Percentiles rank a stretch among this genome's conserved stretches.
These are phyloP conservation scores for Podaxis sp. DNA, from an alignment of 768 basidiomycete species.

Conservation along the genomic window DNA sequence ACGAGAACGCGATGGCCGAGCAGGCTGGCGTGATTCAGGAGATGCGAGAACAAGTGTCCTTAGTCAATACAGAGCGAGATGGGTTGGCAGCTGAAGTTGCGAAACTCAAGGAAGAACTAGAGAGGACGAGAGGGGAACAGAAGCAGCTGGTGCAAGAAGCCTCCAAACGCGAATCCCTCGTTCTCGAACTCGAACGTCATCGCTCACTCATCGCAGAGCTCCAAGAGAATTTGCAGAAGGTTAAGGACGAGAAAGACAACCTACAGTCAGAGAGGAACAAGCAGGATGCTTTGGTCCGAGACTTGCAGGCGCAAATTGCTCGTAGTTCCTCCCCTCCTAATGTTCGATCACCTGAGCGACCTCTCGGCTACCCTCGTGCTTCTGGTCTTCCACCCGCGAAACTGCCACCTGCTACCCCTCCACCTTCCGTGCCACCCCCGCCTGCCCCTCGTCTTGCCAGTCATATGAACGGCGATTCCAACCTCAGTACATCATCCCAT, in stretches of 20 bases:
- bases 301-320: conserved; percentile 72
- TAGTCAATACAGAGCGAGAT: conserved; percentile 44
- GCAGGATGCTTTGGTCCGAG: conserved; percentile 69
- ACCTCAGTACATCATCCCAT: conserved; percentile 60
- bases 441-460: conserved; percentile 59
- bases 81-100: conserved; percentile 46
- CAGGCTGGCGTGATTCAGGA: conserved; percentile 46
- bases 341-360: conserved; percentile 54
- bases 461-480: conserved; percentile 47
- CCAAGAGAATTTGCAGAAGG: conserved; percentile 74
- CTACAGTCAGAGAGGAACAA: conserved; percentile 71
- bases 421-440: conserved; percentile 84
- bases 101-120: conserved; percentile 57
- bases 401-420: conserved; percentile 85
- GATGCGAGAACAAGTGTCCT: conserved; percentile 51
- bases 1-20: conserved; percentile 50
- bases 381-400: conserved; percentile 68
- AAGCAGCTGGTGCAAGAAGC: conserved; percentile 66
- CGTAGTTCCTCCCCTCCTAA: conserved; percentile 61
- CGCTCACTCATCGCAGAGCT: conserved; percentile 74
- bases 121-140: conserved; percentile 57
- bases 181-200: conserved; percentile 74
- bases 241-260: conserved; percentile 80
- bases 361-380: conserved; percentile 53
- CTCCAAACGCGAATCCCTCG: conserved; percentile 73